Evolutionary conservation across 179 eudicot species (phyloP).

Genomic region (Heliamphora pulchella): DNA sequence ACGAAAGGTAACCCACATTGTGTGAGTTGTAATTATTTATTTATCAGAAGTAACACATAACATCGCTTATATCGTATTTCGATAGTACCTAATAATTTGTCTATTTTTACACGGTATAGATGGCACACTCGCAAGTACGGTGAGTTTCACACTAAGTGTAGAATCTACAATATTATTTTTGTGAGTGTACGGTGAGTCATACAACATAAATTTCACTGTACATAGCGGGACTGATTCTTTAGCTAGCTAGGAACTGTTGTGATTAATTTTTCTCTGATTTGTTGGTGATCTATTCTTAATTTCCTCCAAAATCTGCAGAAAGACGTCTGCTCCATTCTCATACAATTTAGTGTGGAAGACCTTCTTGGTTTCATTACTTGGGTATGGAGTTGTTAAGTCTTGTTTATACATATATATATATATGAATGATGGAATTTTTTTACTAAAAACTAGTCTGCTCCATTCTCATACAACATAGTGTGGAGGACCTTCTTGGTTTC

Average conservation of each 20-base stretch:
- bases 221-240: too few species aligned
- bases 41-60: too few species aligned
- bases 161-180: too few species aligned
- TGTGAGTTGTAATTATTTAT: too few species aligned
- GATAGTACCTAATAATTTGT: too few species aligned
- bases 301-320: conserved; percentile 2
- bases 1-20: too few species aligned
- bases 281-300: not conserved
- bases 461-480: conserved; percentile 8
- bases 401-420: not conserved
- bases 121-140: too few species aligned
- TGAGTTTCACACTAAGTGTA: too few species aligned
- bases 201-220: too few species aligned
- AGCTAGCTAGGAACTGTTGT: not conserved
- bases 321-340: conserved; percentile 15
- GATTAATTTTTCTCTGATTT: not conserved
- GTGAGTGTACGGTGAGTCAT: too few species aligned
- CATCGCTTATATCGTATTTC: too few species aligned
- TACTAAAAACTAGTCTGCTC: not conserved
- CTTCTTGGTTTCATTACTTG: conserved; percentile 13
- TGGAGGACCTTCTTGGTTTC: conserved; percentile 16
- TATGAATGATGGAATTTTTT: not conserved
- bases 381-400: not conserved
- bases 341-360: conserved; percentile 10
- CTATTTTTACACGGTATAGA: too few species aligned